phyloP scores from a whole-genome alignment of 345 rosid species.

The Combretum micranthum region DNA sequence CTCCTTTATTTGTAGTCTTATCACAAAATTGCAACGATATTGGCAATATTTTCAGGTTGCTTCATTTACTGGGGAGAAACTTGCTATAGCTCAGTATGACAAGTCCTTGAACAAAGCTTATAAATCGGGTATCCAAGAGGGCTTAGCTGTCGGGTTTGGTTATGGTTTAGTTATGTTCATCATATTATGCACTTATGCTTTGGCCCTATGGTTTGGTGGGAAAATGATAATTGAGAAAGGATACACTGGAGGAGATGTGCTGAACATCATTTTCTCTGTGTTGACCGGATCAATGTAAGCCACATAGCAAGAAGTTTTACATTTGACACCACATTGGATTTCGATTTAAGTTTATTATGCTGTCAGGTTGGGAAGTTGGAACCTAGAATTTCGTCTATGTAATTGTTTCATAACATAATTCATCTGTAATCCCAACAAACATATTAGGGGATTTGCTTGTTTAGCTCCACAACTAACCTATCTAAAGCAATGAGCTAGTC shows the following conservation, averaged over 20 bases:
- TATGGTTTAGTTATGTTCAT: conserved; percentile 11
- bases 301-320: neutral
- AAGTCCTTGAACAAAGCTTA: conserved; percentile 12
- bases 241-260: conserved; percentile 15
- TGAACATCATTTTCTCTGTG: conserved; percentile 11
- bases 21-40: neutral
- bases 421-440: neutral
- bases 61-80: conserved; percentile 18
- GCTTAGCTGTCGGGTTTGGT: conserved; percentile 11
- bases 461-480: no score
- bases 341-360: no score
- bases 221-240: conserved; percentile 13
- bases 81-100: conserved; percentile 9
- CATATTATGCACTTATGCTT: conserved; percentile 5
- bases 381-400: neutral
- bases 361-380: no score
- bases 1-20: neutral
- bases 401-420: neutral
- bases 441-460: no score
- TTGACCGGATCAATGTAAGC: conserved; percentile 11
- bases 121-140: conserved; percentile 11
- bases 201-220: conserved; percentile 14
- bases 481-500: no score
- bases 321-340: no score
- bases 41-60: conserved; percentile 9